Evolutionary conservation across 805 yeast genomes (phyloP), one percentile per base, ranked within the genome.

Genomic region (Kodamaea jinghongensis): DNA sequence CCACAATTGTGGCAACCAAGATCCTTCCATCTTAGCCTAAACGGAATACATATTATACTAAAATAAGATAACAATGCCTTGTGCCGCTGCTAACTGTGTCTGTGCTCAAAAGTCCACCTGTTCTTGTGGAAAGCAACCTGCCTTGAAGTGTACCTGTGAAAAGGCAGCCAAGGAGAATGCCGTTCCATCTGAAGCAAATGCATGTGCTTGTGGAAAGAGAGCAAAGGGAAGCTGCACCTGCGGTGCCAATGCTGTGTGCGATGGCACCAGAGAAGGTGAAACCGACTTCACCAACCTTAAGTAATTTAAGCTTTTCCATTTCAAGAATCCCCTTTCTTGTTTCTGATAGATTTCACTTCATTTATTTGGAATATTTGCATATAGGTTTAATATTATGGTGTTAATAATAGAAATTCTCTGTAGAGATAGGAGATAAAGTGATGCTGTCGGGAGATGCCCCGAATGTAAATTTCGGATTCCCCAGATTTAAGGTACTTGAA

Each of bases 181-280:
- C 38, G 55, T 55, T 30, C 75, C 77, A 27, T 45, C 70, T 20
- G 56, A 59, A n/a, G 56, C 60, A 23, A 27, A 23, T 20, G 66
- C 82, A 28, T 78, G 84, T 62, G 69, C 80, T 12, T 78, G 84
- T 52, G 84, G 83, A 31, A 71, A 67, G 67, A 75, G 83, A 62
- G 50, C 58, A 38, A 76, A 76, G 52, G 63, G 60, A 40, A 62
- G 63, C 35, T 78, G 84, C 63, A 78, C 78, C 35, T 78, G 84
- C 61, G 78, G 81, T 38, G 67, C 67, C 39, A 45, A 67, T 39
- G 60, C 63, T 28, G 56, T 32, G 16, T 47, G 51, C 15, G 48
- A 47, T 11, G 51, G 49, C 16, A 11, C 66, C 28, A 47, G 77
- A 55, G 83, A 78, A 20, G 83, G 83, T 44, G 84, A 78, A 67